These are phyloP conservation scores for Cordyceps cicadae DNA, from an alignment of 2,329 filamentous ascomycete species.

Conservation along the genomic window DNA sequence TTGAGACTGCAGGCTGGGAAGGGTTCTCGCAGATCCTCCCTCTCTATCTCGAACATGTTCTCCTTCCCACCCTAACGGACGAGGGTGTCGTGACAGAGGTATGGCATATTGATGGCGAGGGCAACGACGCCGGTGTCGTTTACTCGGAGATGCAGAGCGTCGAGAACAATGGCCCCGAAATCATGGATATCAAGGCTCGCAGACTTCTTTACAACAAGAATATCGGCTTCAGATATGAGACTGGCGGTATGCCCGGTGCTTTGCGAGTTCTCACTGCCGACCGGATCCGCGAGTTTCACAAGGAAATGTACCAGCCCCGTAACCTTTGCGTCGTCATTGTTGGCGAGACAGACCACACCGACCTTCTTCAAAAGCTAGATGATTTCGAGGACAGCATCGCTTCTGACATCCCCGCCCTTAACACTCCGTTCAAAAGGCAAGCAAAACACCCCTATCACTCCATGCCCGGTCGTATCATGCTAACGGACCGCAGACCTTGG, in stretches of 20 bases:
- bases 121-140: constrained; percentile 92
- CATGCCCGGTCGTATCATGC: background rate
- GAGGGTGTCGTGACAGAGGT: constrained; percentile 92
- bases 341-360: constrained; percentile 78
- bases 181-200: constrained; percentile 79
- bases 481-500: constrained; percentile 54
- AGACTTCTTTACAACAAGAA: constrained; percentile 79
- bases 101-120: constrained; percentile 86
- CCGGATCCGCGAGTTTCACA: constrained; percentile 88
- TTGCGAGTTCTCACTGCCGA: constrained; percentile 79
- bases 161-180: constrained; percentile 72
- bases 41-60: constrained; percentile 88
- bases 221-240: constrained; percentile 92
- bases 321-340: constrained; percentile 87
- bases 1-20: constrained; percentile 94
- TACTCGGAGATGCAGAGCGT: constrained; percentile 99
- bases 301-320: constrained; percentile 95
- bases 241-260: constrained; percentile 93
- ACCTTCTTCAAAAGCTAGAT: constrained; percentile 74
- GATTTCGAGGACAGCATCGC: constrained; percentile 82
- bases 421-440: constrained; percentile 64
- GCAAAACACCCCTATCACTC: background rate
- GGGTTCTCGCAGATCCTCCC: constrained; percentile 92
- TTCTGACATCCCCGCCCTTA: constrained; percentile 66
- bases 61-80: constrained; percentile 86